Base-by-base conservation (phyloP, 1,139 yeast genomes). In the Pichia sp. region DNA sequence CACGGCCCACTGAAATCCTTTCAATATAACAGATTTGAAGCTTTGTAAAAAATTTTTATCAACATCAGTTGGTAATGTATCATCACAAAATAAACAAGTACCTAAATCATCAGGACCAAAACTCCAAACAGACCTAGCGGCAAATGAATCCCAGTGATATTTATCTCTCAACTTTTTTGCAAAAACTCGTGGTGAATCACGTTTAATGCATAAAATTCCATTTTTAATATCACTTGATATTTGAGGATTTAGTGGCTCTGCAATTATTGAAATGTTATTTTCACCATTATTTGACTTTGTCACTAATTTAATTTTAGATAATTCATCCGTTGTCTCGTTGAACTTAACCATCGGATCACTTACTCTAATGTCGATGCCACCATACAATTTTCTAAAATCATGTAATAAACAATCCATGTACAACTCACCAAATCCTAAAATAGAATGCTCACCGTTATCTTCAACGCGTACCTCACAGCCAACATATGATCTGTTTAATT, bases 331-430 rank as follows among this genome's bases (percentile, higher is more conserved):
- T 0, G 97, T 83, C 64, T 94, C 99, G 32, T 86, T 68, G 57
- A 92, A 88, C 51, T 76, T 77, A 0, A 90, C 81, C 64, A 84
- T 76, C 2, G 97, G 96, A 59, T 85, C 94, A 48, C 96, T 85
- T 2, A 89, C 84, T 60, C 82, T 85, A 47, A 92, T 79, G 45
- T 84, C 86, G 44, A 89, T 72, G 42, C 78, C 79, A 0, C 85
- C 76, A 61, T 73, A 76, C 52, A 81, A 63, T 20, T 70, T 64
- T 53, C 97, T 71, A 42, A 92, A 67, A 60, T 88, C 97, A 64
- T 83, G 87, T 46, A 94, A 64, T 27, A 85, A 69, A 57, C 95
- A 86, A 64, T 94, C 98, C 68, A 94, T 66, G 60, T 86, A 88
- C 18, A 92, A 61, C 61, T 94, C 98, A 5, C 98, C 98, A 4